phyloP scores from a whole-genome alignment of 1,284 basidiomycete species.

The Schizophyllum amplum region DNA sequence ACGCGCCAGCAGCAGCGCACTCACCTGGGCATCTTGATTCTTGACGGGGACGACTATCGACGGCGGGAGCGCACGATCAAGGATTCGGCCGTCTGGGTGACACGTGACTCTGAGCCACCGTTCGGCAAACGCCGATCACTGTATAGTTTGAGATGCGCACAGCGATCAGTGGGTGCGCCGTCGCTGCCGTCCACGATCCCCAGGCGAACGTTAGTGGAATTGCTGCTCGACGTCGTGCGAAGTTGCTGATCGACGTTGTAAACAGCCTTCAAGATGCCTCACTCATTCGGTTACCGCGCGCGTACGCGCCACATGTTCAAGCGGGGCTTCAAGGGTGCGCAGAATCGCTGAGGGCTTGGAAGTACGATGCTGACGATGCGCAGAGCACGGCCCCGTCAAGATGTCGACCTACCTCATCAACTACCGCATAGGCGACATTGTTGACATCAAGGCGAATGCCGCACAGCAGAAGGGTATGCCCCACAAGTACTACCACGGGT shows the following conservation, averaged over 20 bases:
- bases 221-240: background rate
- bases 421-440: slow-evolving; percentile 96
- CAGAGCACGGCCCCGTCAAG: slow-evolving; percentile 89
- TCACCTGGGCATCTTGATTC: slow-evolving; percentile 76
- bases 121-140: background rate
- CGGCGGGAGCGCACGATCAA: slow-evolving; percentile 8
- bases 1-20: slow-evolving; percentile 19
- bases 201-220: background rate
- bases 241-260: background rate
- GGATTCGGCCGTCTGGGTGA: slow-evolving; percentile 15
- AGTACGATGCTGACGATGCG: background rate
- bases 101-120: slow-evolving; percentile 13
- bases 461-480: slow-evolving; percentile 99
- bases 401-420: slow-evolving; percentile 90
- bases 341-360: background rate
- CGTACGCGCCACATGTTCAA: slow-evolving; percentile 99
- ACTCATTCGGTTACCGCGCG: slow-evolving; percentile 99
- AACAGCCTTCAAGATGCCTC: slow-evolving; percentile 78
- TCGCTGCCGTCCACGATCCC: background rate
- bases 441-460: slow-evolving; percentile 99
- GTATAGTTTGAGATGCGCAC: background rate
- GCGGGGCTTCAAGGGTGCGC: slow-evolving; percentile 89
- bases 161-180: background rate
- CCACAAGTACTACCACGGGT: slow-evolving; percentile 95
- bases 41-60: slow-evolving; percentile 33